Percentiles rank a stretch among this genome's conserved stretches.
phyloP scores from a whole-genome alignment of 2,329 filamentous ascomycete genomes.

The Phoma herbarum region DNA sequence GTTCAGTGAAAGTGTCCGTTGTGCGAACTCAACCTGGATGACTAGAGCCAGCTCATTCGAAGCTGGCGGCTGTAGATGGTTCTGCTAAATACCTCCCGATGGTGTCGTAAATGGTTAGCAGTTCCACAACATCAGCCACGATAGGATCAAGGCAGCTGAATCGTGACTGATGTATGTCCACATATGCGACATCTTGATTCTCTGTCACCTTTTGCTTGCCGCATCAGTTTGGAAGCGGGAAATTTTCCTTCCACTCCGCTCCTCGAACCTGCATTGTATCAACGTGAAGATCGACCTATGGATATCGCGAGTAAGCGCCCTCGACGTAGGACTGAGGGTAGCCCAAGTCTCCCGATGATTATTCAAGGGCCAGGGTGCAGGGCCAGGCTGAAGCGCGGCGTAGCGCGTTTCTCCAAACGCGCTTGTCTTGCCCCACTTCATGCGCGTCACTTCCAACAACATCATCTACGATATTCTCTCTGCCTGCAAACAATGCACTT shows the following conservation, averaged over 20 bases:
- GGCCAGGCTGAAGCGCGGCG: neutral
- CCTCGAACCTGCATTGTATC: neutral
- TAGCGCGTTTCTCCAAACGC: neutral
- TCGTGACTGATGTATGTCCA: no score
- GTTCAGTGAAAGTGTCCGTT: neutral
- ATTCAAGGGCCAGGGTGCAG: neutral
- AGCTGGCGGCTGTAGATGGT: neutral
- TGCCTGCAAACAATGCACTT: neutral
- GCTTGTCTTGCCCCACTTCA: neutral
- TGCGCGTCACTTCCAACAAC: neutral
- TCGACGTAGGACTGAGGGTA: neutral
- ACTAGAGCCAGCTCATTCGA: neutral
- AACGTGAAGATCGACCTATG: no score
- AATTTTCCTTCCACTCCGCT: neutral
- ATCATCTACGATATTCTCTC: neutral
- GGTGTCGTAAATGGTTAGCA: neutral
- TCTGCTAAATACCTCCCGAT: neutral
- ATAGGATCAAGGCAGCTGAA: neutral
- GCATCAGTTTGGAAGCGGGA: neutral
- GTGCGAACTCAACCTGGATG: neutral
- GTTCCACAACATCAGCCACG: neutral
- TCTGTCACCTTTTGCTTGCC: neutral
- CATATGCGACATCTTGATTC: no score
- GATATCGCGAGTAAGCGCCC: neutral
- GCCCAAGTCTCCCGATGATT: neutral